These are phyloP conservation scores for Geosmithia morbida DNA, from an alignment of 2,329 filamentous ascomycete genomes.

Conservation along the genomic window DNA sequence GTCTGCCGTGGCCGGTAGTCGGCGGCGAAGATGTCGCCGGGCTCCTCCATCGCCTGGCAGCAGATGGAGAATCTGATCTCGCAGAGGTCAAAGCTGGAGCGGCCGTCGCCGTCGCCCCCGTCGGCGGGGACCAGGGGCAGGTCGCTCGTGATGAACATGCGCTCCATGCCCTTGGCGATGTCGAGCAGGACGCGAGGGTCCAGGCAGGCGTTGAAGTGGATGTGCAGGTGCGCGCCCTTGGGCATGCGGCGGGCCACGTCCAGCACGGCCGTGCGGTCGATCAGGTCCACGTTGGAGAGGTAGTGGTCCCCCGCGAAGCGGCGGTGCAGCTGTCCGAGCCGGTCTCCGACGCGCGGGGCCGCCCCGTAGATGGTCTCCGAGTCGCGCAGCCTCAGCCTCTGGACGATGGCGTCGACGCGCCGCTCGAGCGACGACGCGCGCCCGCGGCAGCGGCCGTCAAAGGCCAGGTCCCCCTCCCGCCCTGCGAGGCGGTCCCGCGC, in stretches of 20 bases:
- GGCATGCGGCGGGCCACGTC: slow-evolving; percentile 43
- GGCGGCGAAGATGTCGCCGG: slow-evolving; percentile 31
- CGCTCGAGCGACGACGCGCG: slow-evolving; percentile 18
- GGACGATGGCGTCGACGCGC: slow-evolving; percentile 24
- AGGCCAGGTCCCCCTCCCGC: slow-evolving; percentile 21
- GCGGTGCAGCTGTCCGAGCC: slow-evolving; percentile 26
- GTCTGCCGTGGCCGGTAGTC: slow-evolving; percentile 28
- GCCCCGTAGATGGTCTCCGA: slow-evolving; percentile 17
- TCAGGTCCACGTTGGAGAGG: slow-evolving; percentile 36
- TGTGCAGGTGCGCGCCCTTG: slow-evolving; percentile 59
- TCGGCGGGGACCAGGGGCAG: slow-evolving; percentile 24
- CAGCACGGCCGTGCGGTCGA: slow-evolving; percentile 42
- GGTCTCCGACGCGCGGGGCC: slow-evolving; percentile 17
- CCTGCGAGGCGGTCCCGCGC: slow-evolving; percentile 13
- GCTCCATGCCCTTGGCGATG: slow-evolving; percentile 36
- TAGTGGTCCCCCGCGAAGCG: slow-evolving; percentile 42
- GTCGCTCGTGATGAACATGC: slow-evolving; percentile 55
- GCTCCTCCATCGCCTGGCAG: slow-evolving; percentile 14
- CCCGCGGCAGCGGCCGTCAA: slow-evolving; percentile 21
- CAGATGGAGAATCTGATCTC: slow-evolving; percentile 50
- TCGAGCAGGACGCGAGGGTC: slow-evolving; percentile 43
- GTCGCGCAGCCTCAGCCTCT: slow-evolving; percentile 20
- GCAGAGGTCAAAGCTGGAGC: slow-evolving; percentile 33
- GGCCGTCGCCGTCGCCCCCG: slow-evolving; percentile 10
- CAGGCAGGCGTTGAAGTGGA: slow-evolving; percentile 68